These are phyloP conservation scores for Jaapia argillacea DNA, from an alignment of 768 basidiomycete species.

Conservation along the genomic window DNA sequence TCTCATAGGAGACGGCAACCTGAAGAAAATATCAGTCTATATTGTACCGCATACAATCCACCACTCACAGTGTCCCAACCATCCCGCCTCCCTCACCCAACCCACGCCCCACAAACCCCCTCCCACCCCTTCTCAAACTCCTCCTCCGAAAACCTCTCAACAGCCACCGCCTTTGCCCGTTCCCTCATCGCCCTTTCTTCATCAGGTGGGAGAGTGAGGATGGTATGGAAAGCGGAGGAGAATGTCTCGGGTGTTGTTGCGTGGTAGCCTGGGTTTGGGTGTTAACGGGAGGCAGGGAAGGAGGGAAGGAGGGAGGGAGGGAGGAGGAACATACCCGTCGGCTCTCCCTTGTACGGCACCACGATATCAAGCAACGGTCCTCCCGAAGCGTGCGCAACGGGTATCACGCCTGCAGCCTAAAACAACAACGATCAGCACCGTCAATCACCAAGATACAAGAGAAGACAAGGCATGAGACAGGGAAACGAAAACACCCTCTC, in stretches of 20 bases:
- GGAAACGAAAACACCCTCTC: conserved; percentile 5
- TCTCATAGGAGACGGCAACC: too few relatives aligned
- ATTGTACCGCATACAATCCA: too few relatives aligned
- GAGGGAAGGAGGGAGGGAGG: conserved; percentile 1
- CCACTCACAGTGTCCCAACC: too few relatives aligned
- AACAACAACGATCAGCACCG: not conserved
- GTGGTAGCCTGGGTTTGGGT: conserved; percentile 53
- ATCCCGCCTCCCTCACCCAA: too few relatives aligned
- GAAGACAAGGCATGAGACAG: conserved; percentile 5
- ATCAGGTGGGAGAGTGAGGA: conserved; percentile 42
- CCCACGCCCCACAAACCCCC: too few relatives aligned
- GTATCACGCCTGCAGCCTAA: conserved; percentile 90
- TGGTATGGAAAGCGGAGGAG: conserved; percentile 54
- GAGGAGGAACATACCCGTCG: conserved; percentile 40
- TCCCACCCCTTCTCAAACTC: conserved; percentile 77
- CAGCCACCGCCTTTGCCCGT: conserved; percentile 63
- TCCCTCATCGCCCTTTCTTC: conserved; percentile 54
- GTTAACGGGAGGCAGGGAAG: not conserved
- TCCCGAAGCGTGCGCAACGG: conserved; percentile 86
- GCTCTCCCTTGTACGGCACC: conserved; percentile 60
- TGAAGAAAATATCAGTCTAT: too few relatives aligned
- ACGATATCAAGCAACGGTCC: conserved; percentile 90
- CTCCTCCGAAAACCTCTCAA: conserved; percentile 62
- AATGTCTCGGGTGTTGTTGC: conserved; percentile 58
- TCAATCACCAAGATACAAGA: not conserved